Evolutionary conservation across 768 basidiomycete genomes (phyloP), one percentile per base, ranked within the genome.

Genomic region (Collybiopsis confluens): DNA sequence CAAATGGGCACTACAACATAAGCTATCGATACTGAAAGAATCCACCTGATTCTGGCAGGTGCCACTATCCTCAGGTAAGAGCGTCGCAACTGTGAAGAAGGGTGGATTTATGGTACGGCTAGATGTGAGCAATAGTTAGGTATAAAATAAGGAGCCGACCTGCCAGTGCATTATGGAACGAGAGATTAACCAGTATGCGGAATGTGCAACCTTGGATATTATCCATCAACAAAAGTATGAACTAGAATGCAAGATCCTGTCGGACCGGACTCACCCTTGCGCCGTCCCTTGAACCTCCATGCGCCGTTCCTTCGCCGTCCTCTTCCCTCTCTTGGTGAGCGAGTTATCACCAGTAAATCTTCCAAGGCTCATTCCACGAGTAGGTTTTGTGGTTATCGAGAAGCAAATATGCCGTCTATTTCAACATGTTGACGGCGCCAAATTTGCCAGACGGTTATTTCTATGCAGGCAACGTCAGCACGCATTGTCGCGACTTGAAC

Each of bases 401-500:
- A 42, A 78, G 66, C 50, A 75, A 74, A 20, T 67, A 65, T 23
- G 54, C 74, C n/a, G 56, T 65, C 24, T 70, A 68, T 54, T 73
- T 81, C 61, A 56, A 65, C 38, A 68, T 82, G 26, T 52, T 84
- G 47, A 62, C 61, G 21, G 66, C 67, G 30, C 70, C 78, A n/a
- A 49, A 68, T 1, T 73, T 82, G 20, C 78, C 85, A 4, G 58
- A 56, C 2, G 78, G 74, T 2, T 82, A 85, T 64, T 77, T 82
- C 56, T 68, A 68, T 4, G 70, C 69, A 4, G 85, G 83, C 0
- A 62, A 83, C 60, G 79, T 73, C 55, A 58, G 66, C 23, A 64
- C 69, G 0, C 71, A 79, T 41, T 87, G 85, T 62, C 59, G 64
- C 18, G 61, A 72, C 15, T 56, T 82, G 46, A 62, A 61, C 55